Base-by-base conservation (phyloP, 805 yeast genomes). In the Yarrowia hollandica region DNA sequence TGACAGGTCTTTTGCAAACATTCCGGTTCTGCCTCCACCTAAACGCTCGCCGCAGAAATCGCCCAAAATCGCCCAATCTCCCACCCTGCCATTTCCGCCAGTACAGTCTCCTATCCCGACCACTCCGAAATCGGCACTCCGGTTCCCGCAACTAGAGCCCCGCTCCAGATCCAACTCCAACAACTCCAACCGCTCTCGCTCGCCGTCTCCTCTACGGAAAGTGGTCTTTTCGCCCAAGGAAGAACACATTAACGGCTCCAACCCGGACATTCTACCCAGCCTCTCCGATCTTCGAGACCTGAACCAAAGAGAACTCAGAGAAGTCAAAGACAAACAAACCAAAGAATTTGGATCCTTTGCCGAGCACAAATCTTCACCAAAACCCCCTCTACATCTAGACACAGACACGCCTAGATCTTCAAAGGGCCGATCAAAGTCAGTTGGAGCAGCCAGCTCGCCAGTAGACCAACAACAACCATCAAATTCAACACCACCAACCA, bases 91-190 rank as follows among this genome's bases (percentile, higher is more conserved):
- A 1, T 10, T 46, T 10, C 54, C 54, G 10, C 54, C 54, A 3
- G 18, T 44, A 10, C 54, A 30, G 28, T 46, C 54, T 7, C 54
- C 54, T 5, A 19, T 22, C 8, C 55, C 39, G 7, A 15, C 55
- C 12, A 33, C 55, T 7, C 55, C 55, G 5, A 48, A 48, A 22
- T 48, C 55, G 2, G 55, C 55, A 2, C 55, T 48, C 10, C 55
- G 55, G 15, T 48, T 48, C 9, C 55, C 55, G 1, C 55, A 48
- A 22, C 55, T 48, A 12, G 55, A 48, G 21, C 55, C 55, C 3
- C 38, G 55, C 8, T 48, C 55, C 2, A 23, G 55, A 10, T 48
- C 55, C 31, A 48, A 48, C 19, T 31, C 39, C 22, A 48, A 48
- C 39, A 48, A 38, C 2, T 48, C 55, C 10, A 48, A 28, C 22